phyloP scores from a whole-genome alignment of 805 yeast species.

The Nakazawaea populi region DNA sequence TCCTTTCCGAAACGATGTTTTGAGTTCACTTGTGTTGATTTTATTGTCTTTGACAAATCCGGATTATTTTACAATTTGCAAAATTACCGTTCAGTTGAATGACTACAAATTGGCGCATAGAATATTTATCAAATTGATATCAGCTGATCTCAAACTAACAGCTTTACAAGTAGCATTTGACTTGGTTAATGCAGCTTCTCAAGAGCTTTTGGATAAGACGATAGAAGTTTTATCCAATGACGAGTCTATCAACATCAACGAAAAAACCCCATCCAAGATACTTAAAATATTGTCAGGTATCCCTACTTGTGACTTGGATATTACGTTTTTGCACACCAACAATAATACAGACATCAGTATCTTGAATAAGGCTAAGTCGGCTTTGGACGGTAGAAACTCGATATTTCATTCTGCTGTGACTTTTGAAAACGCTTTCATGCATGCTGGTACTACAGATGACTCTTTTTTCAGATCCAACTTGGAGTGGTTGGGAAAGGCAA shows the following conservation, averaged over 20 bases:
- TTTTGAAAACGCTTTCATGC: slow-evolving; percentile 90
- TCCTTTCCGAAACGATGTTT: slow-evolving; percentile 57
- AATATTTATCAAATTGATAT: slow-evolving; percentile 58
- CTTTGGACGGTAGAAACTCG: slow-evolving; percentile 87
- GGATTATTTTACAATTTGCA: slow-evolving; percentile 80
- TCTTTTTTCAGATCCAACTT: slow-evolving; percentile 83
- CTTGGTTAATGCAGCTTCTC: slow-evolving; percentile 85
- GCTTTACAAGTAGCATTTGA: slow-evolving; percentile 96
- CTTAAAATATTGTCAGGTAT: slow-evolving; percentile 78
- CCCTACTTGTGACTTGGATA: slow-evolving; percentile 89
- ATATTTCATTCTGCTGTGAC: slow-evolving; percentile 95
- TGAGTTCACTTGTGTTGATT: slow-evolving; percentile 56
- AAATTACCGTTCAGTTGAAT: slow-evolving; percentile 83
- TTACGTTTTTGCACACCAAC: slow-evolving; percentile 81
- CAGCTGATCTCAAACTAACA: slow-evolving; percentile 43
- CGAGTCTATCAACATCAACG: slow-evolving; percentile 15
- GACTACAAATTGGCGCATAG: slow-evolving; percentile 65
- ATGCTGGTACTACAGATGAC: slow-evolving; percentile 94
- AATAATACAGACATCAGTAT: slow-evolving; percentile 82
- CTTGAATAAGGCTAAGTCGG: slow-evolving; percentile 72
- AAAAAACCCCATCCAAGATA: slow-evolving; percentile 36
- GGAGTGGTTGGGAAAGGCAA: slow-evolving; percentile 97
- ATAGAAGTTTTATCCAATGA: slow-evolving; percentile 31
- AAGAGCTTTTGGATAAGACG: slow-evolving; percentile 67
- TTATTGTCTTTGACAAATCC: slow-evolving; percentile 54